These are phyloP conservation scores for Pholiota conissans DNA, from an alignment of 768 basidiomycete species.

Conservation along the genomic window DNA sequence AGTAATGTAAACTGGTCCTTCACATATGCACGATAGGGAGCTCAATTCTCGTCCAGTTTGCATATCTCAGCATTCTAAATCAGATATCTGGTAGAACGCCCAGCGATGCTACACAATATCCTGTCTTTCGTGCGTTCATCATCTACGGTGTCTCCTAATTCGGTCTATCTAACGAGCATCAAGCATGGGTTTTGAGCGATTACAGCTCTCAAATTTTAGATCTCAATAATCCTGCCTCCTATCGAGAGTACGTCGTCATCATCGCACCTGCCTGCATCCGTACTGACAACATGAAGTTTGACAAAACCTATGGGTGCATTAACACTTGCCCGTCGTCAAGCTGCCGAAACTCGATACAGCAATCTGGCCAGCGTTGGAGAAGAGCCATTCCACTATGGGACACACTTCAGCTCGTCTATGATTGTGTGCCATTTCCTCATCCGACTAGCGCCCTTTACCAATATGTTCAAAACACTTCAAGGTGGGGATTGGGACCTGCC, in stretches of 20 bases:
- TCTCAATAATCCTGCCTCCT: constrained; percentile 57
- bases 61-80: constrained; percentile 86
- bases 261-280: background rate
- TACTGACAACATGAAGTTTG: constrained; percentile 45
- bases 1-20: constrained; percentile 68
- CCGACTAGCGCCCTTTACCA: constrained; percentile 84
- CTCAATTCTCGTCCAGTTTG: constrained; percentile 63
- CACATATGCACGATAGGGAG: too few relatives aligned
- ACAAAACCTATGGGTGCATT: constrained; percentile 90
- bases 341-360: constrained; percentile 72
- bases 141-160: background rate
- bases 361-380: constrained; percentile 81
- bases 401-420: constrained; percentile 97
- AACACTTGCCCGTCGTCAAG: constrained; percentile 69
- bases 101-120: constrained; percentile 94
- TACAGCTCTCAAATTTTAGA: constrained; percentile 75
- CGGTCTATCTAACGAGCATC: background rate
- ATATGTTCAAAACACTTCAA: constrained; percentile 93
- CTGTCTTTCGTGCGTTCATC: constrained; percentile 71
- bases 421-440: constrained; percentile 95
- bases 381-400: constrained; percentile 90
- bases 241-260: constrained; percentile 62
- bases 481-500: constrained; percentile 96
- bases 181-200: constrained; percentile 89
- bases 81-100: constrained; percentile 92